Percentiles rank a stretch among this genome's conserved stretches.
phyloP scores from a whole-genome alignment of 2,329 filamentous ascomycete genomes.

The Talaromyces sp. region DNA sequence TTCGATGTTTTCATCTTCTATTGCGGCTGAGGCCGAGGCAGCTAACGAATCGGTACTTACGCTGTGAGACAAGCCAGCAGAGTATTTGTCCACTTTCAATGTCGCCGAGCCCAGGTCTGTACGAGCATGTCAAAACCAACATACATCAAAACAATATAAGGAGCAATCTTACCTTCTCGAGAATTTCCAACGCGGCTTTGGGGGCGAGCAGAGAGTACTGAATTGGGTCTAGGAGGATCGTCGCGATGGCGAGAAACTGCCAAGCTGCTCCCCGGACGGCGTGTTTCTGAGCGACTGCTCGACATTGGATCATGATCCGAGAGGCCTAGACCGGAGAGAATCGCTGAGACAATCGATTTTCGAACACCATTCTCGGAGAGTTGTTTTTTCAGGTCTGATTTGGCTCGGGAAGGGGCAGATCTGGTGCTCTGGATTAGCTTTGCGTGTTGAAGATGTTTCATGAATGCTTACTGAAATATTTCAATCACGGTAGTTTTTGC shows the following conservation, averaged over 20 bases:
- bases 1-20: constrained; percentile 66
- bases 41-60: constrained; percentile 13
- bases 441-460: not conserved
- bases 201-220: constrained; percentile 25
- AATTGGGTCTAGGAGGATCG: constrained; percentile 23
- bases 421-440: constrained; percentile 35
- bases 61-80: constrained; percentile 15
- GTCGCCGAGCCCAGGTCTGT: constrained; percentile 15
- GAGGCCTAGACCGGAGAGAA: constrained; percentile 67
- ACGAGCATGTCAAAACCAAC: not conserved
- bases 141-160: constrained; percentile 3
- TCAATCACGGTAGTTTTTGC: constrained; percentile 81
- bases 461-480: constrained; percentile 63
- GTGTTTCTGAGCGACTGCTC: constrained; percentile 16
- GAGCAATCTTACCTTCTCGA: constrained; percentile 17
- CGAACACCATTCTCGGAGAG: constrained; percentile 78
- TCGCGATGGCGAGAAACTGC: constrained; percentile 20
- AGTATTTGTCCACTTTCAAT: constrained; percentile 17
- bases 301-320: constrained; percentile 21
- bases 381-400: constrained; percentile 83
- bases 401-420: constrained; percentile 73
- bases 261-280: constrained; percentile 20
- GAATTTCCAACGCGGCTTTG: constrained; percentile 13
- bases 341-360: constrained; percentile 76
- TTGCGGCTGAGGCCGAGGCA: constrained; percentile 35